Evolutionary conservation across 1,284 basidiomycete species (phyloP).

Genomic region (Trametes hirsuta): DNA sequence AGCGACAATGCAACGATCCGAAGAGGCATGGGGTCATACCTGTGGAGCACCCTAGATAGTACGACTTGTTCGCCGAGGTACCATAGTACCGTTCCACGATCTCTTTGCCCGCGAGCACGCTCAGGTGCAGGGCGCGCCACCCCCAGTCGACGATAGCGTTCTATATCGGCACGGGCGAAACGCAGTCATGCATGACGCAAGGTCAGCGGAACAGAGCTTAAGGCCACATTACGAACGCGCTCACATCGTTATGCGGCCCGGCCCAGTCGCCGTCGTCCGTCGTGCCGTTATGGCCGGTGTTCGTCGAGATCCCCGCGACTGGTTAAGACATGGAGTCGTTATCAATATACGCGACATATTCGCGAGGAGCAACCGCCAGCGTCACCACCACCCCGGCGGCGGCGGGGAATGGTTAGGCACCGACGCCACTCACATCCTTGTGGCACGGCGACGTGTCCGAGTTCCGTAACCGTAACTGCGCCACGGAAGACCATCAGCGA

Average conservation of each 20-base stretch:
- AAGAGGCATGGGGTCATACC: slow-evolving; percentile 21
- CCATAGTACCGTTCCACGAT: slow-evolving; percentile 32
- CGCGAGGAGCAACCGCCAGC: neutral
- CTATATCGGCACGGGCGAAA: slow-evolving; percentile 8
- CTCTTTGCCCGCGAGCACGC: slow-evolving; percentile 32
- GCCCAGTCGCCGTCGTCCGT: slow-evolving; percentile 29
- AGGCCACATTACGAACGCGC: slow-evolving; percentile 2
- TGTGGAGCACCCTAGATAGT: slow-evolving; percentile 37
- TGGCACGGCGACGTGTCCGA: slow-evolving; percentile 30
- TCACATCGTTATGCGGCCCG: slow-evolving; percentile 33
- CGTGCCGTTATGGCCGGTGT: slow-evolving; percentile 30
- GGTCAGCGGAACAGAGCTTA: neutral
- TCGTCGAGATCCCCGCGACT: slow-evolving; percentile 35
- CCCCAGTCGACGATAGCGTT: slow-evolving; percentile 36
- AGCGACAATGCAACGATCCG: neutral
- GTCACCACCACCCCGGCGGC: too few species aligned
- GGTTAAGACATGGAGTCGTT: neutral
- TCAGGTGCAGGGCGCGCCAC: slow-evolving; percentile 34
- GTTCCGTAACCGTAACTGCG: slow-evolving; percentile 31
- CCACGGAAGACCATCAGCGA: neutral
- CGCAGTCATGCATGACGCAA: neutral
- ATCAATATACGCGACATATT: neutral
- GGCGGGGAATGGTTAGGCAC: too few species aligned
- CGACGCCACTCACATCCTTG: slow-evolving; percentile 29
- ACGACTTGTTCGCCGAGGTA: slow-evolving; percentile 28